Base-by-base conservation (phyloP, 225 moss, liverwort and hornwort genomes). In the Marchantia polymorpha region DNA sequence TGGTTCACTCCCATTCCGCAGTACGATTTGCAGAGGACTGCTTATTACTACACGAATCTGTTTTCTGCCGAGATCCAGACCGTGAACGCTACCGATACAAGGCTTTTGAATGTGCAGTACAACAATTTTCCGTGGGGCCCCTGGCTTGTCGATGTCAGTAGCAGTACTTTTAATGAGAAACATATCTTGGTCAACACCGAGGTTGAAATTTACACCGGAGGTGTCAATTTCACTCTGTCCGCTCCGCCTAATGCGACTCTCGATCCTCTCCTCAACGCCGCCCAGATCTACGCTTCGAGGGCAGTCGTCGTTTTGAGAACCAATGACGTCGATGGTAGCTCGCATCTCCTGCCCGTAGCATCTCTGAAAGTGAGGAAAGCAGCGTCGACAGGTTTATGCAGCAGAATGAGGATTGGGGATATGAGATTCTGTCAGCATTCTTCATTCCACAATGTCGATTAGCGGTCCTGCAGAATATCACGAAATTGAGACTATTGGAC, bases 241-340 rank as follows among this genome's bases (percentile, higher is more conserved):
- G 29, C 67, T 15, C 4, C 14, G 7, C 10, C 54, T 0, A 22
- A 8, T 30, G 74, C 85, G 55, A 79, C 69, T 15, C 69, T 81
- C 25, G 61, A 72, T 47, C 72, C 81, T 9, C 52, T 85, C 27
- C 68, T 85, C 55, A 85, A 85, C 73, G 85, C 74, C 8, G n/a
- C 46, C 7, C 81, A 85, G 64, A 12, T 56, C 6, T 82, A 74
- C 51, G 73, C 12, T 13, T 50, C 26, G 27, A 19, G 0, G 4
- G 19, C 6, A 0, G 52, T 15, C 22, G 27, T 25, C 17, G 27
- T 5, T 16, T 30, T 31, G 23, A 46, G 6, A 19, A 85, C 85
- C 5, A 70, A 12, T 50, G 52, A 0, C 23, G 1, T 22, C 39
- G 85, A 85, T 50, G 85, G 85, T 85, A 69, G 59, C 81, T 61